Base-by-base conservation (phyloP, 2,329 filamentous ascomycete genomes). In the Neonectria faginata region DNA sequence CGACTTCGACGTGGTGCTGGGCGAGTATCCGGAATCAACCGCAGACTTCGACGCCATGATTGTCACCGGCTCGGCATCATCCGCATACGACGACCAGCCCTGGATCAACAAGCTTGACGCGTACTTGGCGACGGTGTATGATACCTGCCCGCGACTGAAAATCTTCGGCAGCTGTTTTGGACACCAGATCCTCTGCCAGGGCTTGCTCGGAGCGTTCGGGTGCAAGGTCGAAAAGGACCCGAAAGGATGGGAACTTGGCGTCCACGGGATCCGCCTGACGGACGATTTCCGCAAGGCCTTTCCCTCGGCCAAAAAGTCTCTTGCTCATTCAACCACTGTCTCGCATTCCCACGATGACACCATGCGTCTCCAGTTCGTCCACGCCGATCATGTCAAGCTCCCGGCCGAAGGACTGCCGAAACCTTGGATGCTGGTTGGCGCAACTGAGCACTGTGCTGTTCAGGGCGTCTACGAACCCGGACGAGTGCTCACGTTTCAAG, bases 121-220 rank as follows among this genome's bases (percentile, higher is more conserved):
- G 2, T 76, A 68, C 48, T 5, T 80, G 6, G 41, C 41, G 44
- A 64, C 72, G 6, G 56, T 77, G 0, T 82, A 80, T 57, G 56
- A 55, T 1, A 60, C 67, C 1, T 60, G 70, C 59, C 62, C 73
- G 0, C 62, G 59, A 0, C 65, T 82, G 48, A 80, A 77, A 58
- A 76, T 83, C 5, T 82, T 82, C 57, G 80, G 80, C 1, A 80
- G 77, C 27, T 83, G 81, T 60, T 83, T 82, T 51, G 80, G 81
- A 1, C 80, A 83, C 54, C 80, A 83, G 59, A 63, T 82, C 5
- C 64, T 82, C 5, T 79, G 77, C 60, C 75, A 79, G 56, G 75
- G 78, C 3, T 57, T 83, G 16, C 71, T 82, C 16, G 66, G 72
- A 9, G 62, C 66, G 2, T 62, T 70, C 31, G 76, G 76, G 0